Conservation (phyloP, 192 early-diverging fungal species). For the Paraglomus brasilianum region DNA sequence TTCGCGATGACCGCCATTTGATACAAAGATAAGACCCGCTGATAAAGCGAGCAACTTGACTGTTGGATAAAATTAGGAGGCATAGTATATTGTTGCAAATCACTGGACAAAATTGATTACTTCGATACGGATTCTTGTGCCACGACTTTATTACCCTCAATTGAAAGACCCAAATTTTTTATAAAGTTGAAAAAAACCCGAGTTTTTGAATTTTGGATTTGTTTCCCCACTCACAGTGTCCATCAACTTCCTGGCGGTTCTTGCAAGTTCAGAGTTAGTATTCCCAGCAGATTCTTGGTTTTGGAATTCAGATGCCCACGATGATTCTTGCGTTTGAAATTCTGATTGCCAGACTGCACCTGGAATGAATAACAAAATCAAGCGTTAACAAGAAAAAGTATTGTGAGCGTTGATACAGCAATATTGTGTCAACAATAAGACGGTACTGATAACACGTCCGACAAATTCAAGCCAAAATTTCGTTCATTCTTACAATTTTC, state of each 20-base stretch:
- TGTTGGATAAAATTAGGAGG: too few species aligned
- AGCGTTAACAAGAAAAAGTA: not conserved
- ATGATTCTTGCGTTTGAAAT: slow-evolving; percentile 50
- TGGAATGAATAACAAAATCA: not conserved
- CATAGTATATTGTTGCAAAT: too few species aligned
- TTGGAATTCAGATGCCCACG: slow-evolving; percentile 58
- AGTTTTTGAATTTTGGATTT: slow-evolving; percentile 93
- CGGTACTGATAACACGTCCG: too few species aligned
- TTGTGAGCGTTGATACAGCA: not conserved
- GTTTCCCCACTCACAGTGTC: slow-evolving; percentile 68
- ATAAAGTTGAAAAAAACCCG: slow-evolving; percentile 92
- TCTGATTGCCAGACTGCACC: slow-evolving; percentile 58
- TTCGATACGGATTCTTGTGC: slow-evolving; percentile 41
- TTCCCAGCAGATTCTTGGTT: slow-evolving; percentile 46
- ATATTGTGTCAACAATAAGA: too few species aligned
- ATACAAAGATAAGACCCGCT: too few species aligned
- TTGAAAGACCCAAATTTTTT: slow-evolving; percentile 82
- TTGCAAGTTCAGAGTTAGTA: slow-evolving; percentile 68
- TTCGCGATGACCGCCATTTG: too few species aligned
- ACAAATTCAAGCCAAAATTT: too few species aligned
- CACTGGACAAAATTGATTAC: too few species aligned
- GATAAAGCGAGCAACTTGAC: too few species aligned
- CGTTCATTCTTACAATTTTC: slow-evolving; percentile 43
- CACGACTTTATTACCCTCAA: slow-evolving; percentile 91
- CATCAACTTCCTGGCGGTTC: slow-evolving; percentile 79